Evolutionary conservation across 768 basidiomycete genomes (phyloP), one percentile per base, ranked within the genome.

Genomic region (Xerocomus potaroensis): DNA sequence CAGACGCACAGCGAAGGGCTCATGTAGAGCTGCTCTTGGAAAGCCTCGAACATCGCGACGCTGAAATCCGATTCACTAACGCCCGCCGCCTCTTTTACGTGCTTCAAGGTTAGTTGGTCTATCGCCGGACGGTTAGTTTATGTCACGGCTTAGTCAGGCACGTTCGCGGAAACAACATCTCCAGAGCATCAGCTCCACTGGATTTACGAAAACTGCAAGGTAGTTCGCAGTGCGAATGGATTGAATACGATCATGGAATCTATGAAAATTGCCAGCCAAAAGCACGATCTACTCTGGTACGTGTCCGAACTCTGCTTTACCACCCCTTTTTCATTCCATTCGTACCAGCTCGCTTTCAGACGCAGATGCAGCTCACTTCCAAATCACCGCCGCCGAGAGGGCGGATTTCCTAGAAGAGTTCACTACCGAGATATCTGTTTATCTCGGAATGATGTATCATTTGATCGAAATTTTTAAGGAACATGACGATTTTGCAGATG

Each of bases 111-210:
- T 18, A 32, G 9, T 15, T 18, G 6, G 10, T n/a, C 16, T 16
- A 11, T 46, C 7, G 21, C 38, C 27, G 24, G 3, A 37, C n/a
- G 7, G 15, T 42, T 54, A 21, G 51, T 47, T 60, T 24, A 53
- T 43, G 27, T 35, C 47, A 50, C 31, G 16, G 26, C 39, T 19
- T 39, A 19, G 41, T 32, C 44, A 94, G 92, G 92, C 29, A 87
- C 89, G 5, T 96, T 95, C 59, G 86, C 83, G 4, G 93, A 96
- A 65, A 91, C 92, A 0, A 80, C 80, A 9, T 91, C 91, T 18
- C 88, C 92, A 1, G 92, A 98, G 61, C 86, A 95, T 63, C 95
- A 99, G 63, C 71, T 98, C 31, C 90, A 93, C 54, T 93, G 92
- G 85, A 88, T 99, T 57, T 87, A 94, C 50, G 87, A 95, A 66